Conservation (phyloP, 148 eudicot species). For the Rhododendron simsii region DNA sequence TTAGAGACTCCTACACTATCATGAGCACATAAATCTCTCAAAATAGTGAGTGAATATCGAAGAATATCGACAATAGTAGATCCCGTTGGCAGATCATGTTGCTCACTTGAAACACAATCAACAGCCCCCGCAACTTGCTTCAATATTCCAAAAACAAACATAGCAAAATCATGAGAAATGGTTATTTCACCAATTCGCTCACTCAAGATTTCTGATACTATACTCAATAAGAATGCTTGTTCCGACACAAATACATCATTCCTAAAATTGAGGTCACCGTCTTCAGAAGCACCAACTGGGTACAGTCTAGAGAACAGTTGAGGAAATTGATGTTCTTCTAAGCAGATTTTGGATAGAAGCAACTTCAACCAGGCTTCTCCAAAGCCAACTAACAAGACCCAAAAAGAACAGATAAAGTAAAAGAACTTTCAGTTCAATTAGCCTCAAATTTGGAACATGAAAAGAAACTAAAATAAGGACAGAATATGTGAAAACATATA, state of each 20-base stretch:
- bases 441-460: not conserved
- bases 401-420: not conserved
- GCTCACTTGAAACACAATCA: constrained; percentile 33
- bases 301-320: constrained; percentile 37
- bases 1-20: constrained; percentile 18
- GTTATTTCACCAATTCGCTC: constrained; percentile 46
- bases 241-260: constrained; percentile 33
- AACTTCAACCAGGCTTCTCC: constrained; percentile 75
- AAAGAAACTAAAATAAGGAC: not conserved
- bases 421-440: constrained; percentile 4
- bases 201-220: constrained; percentile 54
- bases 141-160: constrained; percentile 41
- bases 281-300: constrained; percentile 9
- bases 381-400: constrained; percentile 42
- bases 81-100: constrained; percentile 57
- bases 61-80: constrained; percentile 48
- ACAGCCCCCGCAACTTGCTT: constrained; percentile 32
- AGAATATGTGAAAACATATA: not conserved
- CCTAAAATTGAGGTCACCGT: constrained; percentile 10
- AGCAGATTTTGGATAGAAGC: constrained; percentile 63
- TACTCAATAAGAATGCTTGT: constrained; percentile 56
- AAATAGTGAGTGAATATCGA: constrained; percentile 64
- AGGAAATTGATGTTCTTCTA: constrained; percentile 46
- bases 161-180: constrained; percentile 38
- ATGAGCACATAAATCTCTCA: constrained; percentile 74